phyloP scores from a whole-genome alignment of 768 basidiomycete species.

The Tricholoma saponaceum region DNA sequence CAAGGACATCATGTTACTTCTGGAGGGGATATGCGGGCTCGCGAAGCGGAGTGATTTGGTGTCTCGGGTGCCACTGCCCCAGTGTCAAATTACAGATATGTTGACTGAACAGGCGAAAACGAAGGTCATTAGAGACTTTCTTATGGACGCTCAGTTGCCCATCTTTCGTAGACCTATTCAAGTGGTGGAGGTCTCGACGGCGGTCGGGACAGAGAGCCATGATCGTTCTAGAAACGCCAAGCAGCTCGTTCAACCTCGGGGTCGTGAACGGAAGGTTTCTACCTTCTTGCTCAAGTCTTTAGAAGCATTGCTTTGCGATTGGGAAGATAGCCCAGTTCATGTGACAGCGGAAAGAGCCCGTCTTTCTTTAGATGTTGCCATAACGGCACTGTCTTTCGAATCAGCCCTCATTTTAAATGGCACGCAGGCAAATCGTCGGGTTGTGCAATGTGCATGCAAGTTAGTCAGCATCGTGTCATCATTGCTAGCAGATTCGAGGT shows the following conservation, averaged over 20 bases:
- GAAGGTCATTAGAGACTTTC: conserved; percentile 61
- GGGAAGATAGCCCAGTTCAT: conserved; percentile 40
- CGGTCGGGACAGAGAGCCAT: neutral
- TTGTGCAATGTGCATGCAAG: conserved; percentile 62
- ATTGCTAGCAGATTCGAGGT: conserved; percentile 39
- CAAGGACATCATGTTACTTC: conserved; percentile 57
- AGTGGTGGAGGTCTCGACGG: neutral
- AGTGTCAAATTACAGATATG: conserved; percentile 59
- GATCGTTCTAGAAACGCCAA: conserved; percentile 11
- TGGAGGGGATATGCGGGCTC: conserved; percentile 63
- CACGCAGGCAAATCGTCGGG: conserved; percentile 50
- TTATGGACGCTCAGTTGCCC: conserved; percentile 64
- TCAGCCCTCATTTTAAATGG: conserved; percentile 63
- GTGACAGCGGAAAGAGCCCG: conserved; percentile 63
- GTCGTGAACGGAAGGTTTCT: conserved; percentile 60
- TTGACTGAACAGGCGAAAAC: conserved; percentile 56
- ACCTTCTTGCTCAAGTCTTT: conserved; percentile 60
- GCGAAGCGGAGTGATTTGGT: conserved; percentile 40
- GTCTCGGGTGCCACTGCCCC: conserved; percentile 58
- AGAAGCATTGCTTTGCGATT: conserved; percentile 44
- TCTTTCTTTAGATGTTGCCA: conserved; percentile 62
- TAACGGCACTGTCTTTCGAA: conserved; percentile 68
- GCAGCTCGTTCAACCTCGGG: conserved; percentile 43
- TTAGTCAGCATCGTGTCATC: conserved; percentile 32
- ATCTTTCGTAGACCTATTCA: conserved; percentile 19